Evolutionary conservation across 495 filamentous ascomycete species (phyloP), one percentile per base, ranked within the genome.

Genomic region (Polyplosphaeria fusca): DNA sequence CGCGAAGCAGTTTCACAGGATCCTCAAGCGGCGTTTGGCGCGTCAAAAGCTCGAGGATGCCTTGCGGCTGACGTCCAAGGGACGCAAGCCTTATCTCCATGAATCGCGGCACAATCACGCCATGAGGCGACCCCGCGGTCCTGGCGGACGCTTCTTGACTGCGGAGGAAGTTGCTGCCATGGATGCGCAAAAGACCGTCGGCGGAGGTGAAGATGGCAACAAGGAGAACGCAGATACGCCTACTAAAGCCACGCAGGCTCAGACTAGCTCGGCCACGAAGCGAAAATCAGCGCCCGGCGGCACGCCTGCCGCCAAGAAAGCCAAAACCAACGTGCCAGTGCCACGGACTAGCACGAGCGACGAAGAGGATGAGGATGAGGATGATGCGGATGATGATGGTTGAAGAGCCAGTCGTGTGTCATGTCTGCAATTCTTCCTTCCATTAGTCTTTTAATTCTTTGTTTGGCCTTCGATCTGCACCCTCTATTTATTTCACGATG

Each of bases 71-170:
- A 96, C 93, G 4, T 93, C 86, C 35, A 99, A 97, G 72, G 91
- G 92, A 20, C 83, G 93, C 27, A 97, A 96, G 70, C 93, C 93
- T 5, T 99, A 99, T 62, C 79, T 99, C 30, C 93, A 99, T 73
- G 93, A 99, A 68, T 97, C 93, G n/a, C 80, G 93, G 63, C 93
- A 99, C 68, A 99, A 99, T 65, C 93, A 99, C 70, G 93, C 93
- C 7, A 99, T 99, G 93, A 82, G 94, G 32, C 80, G 93, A 60
- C 93, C 93, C 20, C 84, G 93, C 68, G 93, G 93, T 11, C 93
- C 93, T n/a, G 93, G 93, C 43, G 93, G 93, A 30, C 82, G 93
- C 27, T 99, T 99, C 78, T 72, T 99, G 72, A 99, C 93, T 0
- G 92, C 93, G n/a, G 93, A 99, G 38, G 93, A 98, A 68, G 93